Base-by-base conservation (phyloP, 2,329 filamentous ascomycete genomes). In the Fusarium redolens region DNA sequence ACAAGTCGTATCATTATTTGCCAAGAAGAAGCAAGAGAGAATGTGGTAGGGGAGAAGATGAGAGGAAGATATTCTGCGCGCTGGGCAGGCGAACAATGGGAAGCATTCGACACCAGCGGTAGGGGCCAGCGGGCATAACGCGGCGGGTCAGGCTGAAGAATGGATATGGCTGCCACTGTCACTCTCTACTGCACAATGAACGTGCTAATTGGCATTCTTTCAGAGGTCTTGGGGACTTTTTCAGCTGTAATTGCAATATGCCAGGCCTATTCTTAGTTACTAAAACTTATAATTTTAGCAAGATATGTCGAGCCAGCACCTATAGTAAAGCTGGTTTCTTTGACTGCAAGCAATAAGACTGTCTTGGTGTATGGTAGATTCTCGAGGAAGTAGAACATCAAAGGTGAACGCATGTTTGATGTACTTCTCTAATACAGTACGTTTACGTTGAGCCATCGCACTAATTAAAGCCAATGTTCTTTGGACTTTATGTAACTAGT, bases 51-150 rank as follows among this genome's bases (percentile, higher is more conserved):
- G 3, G 3, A 9, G 15, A 35, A 35, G 38, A 14, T n/a, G 13
- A 22, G 18, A 7, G 3, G 5, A 11, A 12, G 30, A 7, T 2
- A 12, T 2, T 22, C 30, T 25, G 5, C 0, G 17, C 47, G 5
- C 28, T 28, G 28, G 22, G 22, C 22, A 22, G 22, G 22, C 22
- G 22, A 22, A 22, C 22, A 22, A 22, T 22, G 22, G 22, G 22
- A 22, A 22, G 22, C 22, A 22, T 22, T 22, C 22, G 22, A 22
- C 22, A 38, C n/a, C 30, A 25, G n/a, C 33, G 12, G 7, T 5
- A 17, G 30, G 2, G 18, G 33, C 47, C 8, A 8, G 13, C 5
- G 11, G 4, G n/a, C n/a, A 4, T 33, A 50, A 30, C 2, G 33
- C n/a, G 22, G n/a, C n/a, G 13, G 45, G n/a, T n/a, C 18, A 51